These are phyloP conservation scores for Zygoascus sp. DNA, from an alignment of 1,139 yeast genomes.

Conservation along the genomic window DNA sequence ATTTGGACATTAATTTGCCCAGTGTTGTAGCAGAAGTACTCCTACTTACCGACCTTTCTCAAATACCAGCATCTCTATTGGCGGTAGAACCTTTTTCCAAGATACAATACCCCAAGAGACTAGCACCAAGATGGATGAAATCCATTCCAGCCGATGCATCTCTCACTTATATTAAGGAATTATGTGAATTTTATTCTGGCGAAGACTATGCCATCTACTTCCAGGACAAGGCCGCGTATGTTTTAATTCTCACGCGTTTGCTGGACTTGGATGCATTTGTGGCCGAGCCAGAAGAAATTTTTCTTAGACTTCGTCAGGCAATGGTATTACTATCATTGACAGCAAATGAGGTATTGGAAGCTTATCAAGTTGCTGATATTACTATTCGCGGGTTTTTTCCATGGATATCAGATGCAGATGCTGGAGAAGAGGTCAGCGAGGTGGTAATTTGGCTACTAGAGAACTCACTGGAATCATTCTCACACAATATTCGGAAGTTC, in stretches of 20 bases:
- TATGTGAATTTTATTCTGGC: conserved; percentile 1
- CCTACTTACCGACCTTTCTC: conserved; percentile 4
- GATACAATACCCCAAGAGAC: neutral
- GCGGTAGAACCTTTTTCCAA: neutral
- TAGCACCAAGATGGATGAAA: neutral
- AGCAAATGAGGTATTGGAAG: neutral
- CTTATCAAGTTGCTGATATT: neutral
- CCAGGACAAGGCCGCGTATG: neutral
- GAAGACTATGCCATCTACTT: neutral
- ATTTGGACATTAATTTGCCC: neutral
- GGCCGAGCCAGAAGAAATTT: conserved; percentile 6
- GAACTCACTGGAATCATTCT: neutral
- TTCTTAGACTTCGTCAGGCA: conserved; percentile 4
- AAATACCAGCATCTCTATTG: conserved; percentile 1
- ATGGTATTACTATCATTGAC: conserved; percentile 1
- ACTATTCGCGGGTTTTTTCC: conserved; percentile 4
- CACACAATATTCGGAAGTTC: neutral
- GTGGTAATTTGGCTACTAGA: conserved; percentile 4
- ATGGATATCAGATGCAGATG: conserved; percentile 5
- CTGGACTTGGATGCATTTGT: conserved; percentile 1
- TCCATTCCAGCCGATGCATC: neutral
- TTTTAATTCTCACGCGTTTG: neutral
- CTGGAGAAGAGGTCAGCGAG: neutral
- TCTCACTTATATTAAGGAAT: neutral
- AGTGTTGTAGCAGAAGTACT: conserved; percentile 1